Conservation (phyloP, 495 filamentous ascomycete genomes). For the Aspergillus mulundensis region DNA sequence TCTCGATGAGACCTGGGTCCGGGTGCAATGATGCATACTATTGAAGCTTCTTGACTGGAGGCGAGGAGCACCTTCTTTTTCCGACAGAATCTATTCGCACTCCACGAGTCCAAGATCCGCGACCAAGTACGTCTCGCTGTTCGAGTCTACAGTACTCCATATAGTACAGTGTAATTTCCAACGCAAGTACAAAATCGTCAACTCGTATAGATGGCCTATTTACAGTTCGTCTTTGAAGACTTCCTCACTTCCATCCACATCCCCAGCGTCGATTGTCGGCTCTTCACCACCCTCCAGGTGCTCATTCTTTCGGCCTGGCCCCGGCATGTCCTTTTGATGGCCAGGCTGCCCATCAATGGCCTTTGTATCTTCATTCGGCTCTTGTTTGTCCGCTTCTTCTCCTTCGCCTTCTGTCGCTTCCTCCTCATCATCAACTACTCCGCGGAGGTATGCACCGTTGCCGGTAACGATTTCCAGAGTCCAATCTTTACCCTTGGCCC, state of each 20-base stretch:
- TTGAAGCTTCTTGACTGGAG: neutral
- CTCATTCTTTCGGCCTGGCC: neutral
- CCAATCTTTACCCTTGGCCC: conserved; percentile 44
- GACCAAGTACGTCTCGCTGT: neutral
- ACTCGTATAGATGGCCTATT: conserved; percentile 6
- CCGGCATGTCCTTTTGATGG: neutral
- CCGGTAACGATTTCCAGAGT: conserved; percentile 42
- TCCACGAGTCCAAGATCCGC: neutral
- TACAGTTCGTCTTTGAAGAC: conserved; percentile 55
- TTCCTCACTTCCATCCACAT: conserved; percentile 45
- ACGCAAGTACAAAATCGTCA: neutral
- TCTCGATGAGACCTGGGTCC: no score
- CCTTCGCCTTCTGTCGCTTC: conserved; percentile 34
- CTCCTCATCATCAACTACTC: conserved; percentile 32
- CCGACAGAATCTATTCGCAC: neutral
- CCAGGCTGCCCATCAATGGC: neutral
- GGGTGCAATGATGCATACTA: neutral
- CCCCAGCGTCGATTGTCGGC: conserved; percentile 5
- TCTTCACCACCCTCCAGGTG: conserved; percentile 1
- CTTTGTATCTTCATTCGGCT: conserved; percentile 4
- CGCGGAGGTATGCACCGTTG: conserved; percentile 44
- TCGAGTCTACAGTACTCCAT: neutral
- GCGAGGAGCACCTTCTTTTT: neutral
- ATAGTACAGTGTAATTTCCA: no score
- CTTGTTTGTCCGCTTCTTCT: conserved; percentile 23